These are phyloP conservation scores for Globisporangium megalacanthum DNA, from an alignment of 352 stramenopile species.

Conservation along the genomic window DNA sequence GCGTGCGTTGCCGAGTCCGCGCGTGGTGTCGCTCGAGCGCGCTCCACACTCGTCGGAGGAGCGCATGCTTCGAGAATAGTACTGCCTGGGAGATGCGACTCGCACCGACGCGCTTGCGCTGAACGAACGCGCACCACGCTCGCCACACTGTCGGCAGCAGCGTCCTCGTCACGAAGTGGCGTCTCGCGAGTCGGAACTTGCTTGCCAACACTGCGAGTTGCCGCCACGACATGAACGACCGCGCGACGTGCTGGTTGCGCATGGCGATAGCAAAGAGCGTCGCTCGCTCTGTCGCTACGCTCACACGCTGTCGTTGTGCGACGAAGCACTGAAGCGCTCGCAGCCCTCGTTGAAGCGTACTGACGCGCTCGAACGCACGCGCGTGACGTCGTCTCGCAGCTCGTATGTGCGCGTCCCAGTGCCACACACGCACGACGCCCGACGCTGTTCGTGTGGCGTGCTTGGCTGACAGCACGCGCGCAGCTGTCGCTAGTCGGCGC, in stretches of 20 bases:
- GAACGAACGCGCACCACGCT: constrained; percentile 16
- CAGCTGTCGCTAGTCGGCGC: constrained; percentile 20
- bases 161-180: constrained; percentile 20
- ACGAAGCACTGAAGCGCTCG: constrained; percentile 11
- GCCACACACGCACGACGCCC: constrained; percentile 20
- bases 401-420: constrained; percentile 7
- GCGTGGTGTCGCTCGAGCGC: constrained; percentile 11
- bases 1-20: neutral
- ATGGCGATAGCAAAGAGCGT: constrained; percentile 19
- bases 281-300: constrained; percentile 10
- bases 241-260: constrained; percentile 8
- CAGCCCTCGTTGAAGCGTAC: constrained; percentile 18
- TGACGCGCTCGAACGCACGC: constrained; percentile 18
- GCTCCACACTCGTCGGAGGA: constrained; percentile 23
- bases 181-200: constrained; percentile 18
- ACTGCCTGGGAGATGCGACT: constrained; percentile 6
- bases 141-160: constrained; percentile 25
- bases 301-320: constrained; percentile 4
- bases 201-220: constrained; percentile 9
- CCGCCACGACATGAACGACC: constrained; percentile 24
- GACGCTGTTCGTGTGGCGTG: constrained; percentile 12
- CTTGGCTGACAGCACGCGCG: constrained; percentile 19
- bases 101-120: neutral
- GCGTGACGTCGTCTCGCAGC: constrained; percentile 6
- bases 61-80: constrained; percentile 17